Evolutionary conservation across 495 filamentous ascomycete species (phyloP).

Genomic region (Hypomontagnella monticulosa): DNA sequence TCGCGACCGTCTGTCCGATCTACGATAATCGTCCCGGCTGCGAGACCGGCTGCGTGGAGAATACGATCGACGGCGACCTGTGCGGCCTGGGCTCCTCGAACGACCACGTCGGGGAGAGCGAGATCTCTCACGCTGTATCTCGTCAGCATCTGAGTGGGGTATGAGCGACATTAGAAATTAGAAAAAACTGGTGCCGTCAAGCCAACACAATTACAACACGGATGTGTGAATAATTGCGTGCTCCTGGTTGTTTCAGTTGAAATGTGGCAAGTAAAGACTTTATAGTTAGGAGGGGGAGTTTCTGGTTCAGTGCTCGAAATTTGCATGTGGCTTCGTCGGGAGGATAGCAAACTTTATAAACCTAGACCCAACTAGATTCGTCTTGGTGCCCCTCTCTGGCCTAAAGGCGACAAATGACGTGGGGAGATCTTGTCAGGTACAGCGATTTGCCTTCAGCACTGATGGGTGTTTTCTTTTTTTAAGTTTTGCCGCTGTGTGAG

Average conservation of each 20-base stretch:
- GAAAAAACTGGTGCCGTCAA: constrained; percentile 12
- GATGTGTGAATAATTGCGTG: background rate
- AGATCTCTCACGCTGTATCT: constrained; percentile 88
- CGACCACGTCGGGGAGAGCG: constrained; percentile 88
- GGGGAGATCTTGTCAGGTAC: constrained; percentile 19
- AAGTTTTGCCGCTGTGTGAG: constrained; percentile 22
- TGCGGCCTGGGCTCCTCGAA: constrained; percentile 60
- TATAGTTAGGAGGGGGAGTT: background rate
- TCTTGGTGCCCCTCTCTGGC: constrained; percentile 28
- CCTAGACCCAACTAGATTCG: constrained; percentile 19
- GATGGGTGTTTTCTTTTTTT: constrained; percentile 5
- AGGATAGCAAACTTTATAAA: constrained; percentile 38
- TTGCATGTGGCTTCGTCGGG: constrained; percentile 16
- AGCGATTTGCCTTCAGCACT: background rate
- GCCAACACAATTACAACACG: constrained; percentile 7
- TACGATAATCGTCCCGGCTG: constrained; percentile 87
- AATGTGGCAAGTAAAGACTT: constrained; percentile 1
- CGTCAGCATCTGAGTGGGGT: constrained; percentile 54
- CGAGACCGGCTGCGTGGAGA: constrained; percentile 92
- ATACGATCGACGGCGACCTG: constrained; percentile 83
- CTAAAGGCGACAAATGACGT: constrained; percentile 31
- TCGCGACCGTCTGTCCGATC: constrained; percentile 71
- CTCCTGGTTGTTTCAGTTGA: constrained; percentile 2
- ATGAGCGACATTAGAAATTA: constrained; percentile 40
- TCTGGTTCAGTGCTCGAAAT: constrained; percentile 1